These are phyloP conservation scores for Fusarium liriodendri DNA, from an alignment of 2,329 filamentous ascomycete species.

Conservation along the genomic window DNA sequence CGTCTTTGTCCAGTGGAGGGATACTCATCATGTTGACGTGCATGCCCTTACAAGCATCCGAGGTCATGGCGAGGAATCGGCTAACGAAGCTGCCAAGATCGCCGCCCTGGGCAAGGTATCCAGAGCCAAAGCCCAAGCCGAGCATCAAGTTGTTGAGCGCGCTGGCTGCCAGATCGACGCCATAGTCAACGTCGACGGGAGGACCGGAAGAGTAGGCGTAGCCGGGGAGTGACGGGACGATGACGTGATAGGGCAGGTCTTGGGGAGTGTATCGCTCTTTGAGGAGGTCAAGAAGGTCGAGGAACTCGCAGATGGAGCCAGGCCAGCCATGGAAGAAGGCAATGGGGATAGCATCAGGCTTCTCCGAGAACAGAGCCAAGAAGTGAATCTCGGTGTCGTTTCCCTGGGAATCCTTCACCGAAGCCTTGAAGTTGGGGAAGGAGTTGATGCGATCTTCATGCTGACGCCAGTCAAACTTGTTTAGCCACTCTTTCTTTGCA, in stretches of 20 bases:
- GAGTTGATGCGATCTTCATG: constrained; percentile 55
- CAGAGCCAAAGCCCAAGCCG: constrained; percentile 60
- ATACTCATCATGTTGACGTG: constrained; percentile 1
- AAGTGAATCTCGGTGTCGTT: constrained; percentile 60
- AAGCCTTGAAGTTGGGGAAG: constrained; percentile 59
- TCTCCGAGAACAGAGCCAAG: constrained; percentile 63
- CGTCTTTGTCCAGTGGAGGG: background rate
- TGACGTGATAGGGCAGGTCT: constrained; percentile 66
- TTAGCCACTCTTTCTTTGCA: constrained; percentile 50
- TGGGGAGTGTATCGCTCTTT: constrained; percentile 59
- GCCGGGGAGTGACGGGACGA: constrained; percentile 66
- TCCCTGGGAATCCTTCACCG: constrained; percentile 46
- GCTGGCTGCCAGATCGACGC: constrained; percentile 42
- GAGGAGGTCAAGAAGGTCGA: constrained; percentile 61
- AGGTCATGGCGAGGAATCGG: constrained; percentile 47
- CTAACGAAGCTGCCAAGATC: constrained; percentile 64
- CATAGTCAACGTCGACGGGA: constrained; percentile 56
- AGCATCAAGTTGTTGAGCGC: constrained; percentile 64
- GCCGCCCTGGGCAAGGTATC: constrained; percentile 68
- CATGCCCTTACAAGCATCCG: constrained; percentile 16
- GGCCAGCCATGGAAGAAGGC: constrained; percentile 67
- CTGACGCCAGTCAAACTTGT: constrained; percentile 59
- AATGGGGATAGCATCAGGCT: constrained; percentile 61
- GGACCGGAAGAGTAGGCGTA: constrained; percentile 63
- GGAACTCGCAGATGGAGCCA: constrained; percentile 65